Conservation (phyloP, 768 basidiomycete genomes). For the Panaeolus papilionaceus region DNA sequence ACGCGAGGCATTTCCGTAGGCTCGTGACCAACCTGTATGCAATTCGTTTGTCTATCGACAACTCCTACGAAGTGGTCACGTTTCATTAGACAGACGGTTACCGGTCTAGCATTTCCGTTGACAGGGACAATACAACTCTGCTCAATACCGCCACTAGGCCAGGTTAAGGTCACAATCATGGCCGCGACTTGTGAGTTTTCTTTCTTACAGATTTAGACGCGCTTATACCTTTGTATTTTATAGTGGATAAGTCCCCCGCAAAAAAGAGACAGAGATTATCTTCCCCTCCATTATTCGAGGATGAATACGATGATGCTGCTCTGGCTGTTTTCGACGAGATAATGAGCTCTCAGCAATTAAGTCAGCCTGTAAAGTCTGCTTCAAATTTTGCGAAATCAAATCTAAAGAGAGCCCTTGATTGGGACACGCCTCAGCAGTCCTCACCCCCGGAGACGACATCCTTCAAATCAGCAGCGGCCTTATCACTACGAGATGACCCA, state of each 20-base stretch:
- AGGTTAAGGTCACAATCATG: constrained; percentile 7
- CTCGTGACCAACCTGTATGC: no score
- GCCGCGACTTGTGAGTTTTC: constrained; percentile 9
- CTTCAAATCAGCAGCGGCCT: constrained; percentile 13
- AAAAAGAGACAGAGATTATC: constrained; percentile 68
- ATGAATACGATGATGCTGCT: constrained; percentile 56
- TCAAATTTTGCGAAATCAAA: constrained; percentile 1
- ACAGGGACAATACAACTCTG: neutral
- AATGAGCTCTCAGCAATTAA: constrained; percentile 10
- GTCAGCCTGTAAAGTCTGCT: neutral
- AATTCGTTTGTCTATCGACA: no score
- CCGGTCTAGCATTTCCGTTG: constrained; percentile 1
- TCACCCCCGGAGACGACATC: constrained; percentile 23
- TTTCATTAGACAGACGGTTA: no score
- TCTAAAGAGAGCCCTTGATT: constrained; percentile 18
- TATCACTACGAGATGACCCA: constrained; percentile 39
- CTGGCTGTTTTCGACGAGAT: constrained; percentile 60
- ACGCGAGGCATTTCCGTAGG: constrained; percentile 7
- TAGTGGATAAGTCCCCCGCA: constrained; percentile 48
- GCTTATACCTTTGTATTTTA: constrained; percentile 23
- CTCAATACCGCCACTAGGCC: neutral
- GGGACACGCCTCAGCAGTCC: constrained; percentile 22
- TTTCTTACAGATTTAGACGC: neutral
- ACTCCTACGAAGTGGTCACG: no score
- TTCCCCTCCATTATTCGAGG: constrained; percentile 65